Evolutionary conservation across 768 basidiomycete genomes (phyloP).

Genomic region (Suillus decipiens): DNA sequence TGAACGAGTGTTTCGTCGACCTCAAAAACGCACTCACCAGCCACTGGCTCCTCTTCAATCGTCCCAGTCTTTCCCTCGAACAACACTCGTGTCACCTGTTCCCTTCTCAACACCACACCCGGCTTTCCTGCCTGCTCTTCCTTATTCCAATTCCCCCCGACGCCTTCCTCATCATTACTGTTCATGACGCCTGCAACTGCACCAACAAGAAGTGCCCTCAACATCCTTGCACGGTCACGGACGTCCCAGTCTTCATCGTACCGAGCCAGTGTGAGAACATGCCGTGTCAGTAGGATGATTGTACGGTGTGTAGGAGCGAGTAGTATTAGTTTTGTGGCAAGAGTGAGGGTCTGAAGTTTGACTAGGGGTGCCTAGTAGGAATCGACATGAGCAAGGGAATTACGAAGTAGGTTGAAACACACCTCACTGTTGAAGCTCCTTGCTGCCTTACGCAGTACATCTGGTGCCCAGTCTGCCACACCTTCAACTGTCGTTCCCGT

Average conservation of each 20-base stretch:
- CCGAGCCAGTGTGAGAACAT: conserved; percentile 81
- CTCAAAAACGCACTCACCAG: conserved; percentile 29
- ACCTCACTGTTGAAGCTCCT: conserved; percentile 78
- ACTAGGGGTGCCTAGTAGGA: conserved; percentile 55
- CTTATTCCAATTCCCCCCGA: background rate
- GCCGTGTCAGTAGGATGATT: conserved; percentile 57
- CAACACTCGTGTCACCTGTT: conserved; percentile 79
- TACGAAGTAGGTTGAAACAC: conserved; percentile 14
- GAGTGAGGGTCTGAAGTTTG: conserved; percentile 81
- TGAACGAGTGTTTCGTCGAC: background rate
- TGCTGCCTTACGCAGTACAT: conserved; percentile 78
- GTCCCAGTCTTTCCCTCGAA: conserved; percentile 71
- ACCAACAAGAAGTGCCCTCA: conserved; percentile 68
- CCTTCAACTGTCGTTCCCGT: conserved; percentile 46
- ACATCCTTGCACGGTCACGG: conserved; percentile 84
- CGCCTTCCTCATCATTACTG: conserved; percentile 44
- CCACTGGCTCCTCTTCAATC: conserved; percentile 39
- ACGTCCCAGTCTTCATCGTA: conserved; percentile 92
- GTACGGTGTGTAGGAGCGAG: conserved; percentile 56
- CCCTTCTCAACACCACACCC: conserved; percentile 77
- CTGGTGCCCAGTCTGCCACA: conserved; percentile 81
- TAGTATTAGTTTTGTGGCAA: conserved; percentile 84
- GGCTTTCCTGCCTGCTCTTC: background rate
- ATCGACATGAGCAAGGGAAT: background rate
- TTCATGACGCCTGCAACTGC: conserved; percentile 40